Evolutionary conservation across 805 yeast species (phyloP), one percentile per base, ranked within the genome.

Genomic region (Starmerella ratchasimensis): DNA sequence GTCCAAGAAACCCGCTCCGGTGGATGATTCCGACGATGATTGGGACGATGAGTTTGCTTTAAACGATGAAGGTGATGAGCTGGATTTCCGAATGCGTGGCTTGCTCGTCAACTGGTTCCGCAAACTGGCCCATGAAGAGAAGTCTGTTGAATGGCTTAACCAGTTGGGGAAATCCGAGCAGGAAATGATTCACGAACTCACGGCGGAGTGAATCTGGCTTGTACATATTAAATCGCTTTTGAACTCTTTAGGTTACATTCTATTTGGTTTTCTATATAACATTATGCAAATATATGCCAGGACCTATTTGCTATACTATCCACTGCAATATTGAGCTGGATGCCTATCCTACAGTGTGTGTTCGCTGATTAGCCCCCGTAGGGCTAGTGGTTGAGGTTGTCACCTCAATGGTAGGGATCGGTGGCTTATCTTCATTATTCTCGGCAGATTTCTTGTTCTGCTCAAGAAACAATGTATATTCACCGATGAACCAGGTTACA

Each of bases 401-500:
- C 20, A 11, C 33, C 14, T 11, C 33, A 11, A 14, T 7, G 14
- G 13, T 24, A 11, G 27, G n/a, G 11, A 24, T 19, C 25, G 6
- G 6, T 31, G 17, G 7, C 5, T 11, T 27, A 13, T 5, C 10
- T 9, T 15, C 38, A 9, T n/a, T 15, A 8, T 14, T 13, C 15
- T 8, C 28, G 6, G 15, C 15, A 19, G 31, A 14, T 13, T 31
- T n/a, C n/a, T 30, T 19, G 14, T 31, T 21, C 28, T 36, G 31
- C 1, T 23, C 23, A 16, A 39, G 29, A 10, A 34, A 26, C 13
- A 7, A 30, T 5, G 34, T 31, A 19, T 43, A 28, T 58, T 86
- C 96, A 9, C 57, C 55, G 11, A 86, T 71, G 53, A 88, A 90
- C 98, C 98, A 90, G 11, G 84, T 71, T 36, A 88, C 76, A 1